Evolutionary conservation across 352 stramenopile genomes (phyloP).

Genomic region (Phytopythium mirpurense): DNA sequence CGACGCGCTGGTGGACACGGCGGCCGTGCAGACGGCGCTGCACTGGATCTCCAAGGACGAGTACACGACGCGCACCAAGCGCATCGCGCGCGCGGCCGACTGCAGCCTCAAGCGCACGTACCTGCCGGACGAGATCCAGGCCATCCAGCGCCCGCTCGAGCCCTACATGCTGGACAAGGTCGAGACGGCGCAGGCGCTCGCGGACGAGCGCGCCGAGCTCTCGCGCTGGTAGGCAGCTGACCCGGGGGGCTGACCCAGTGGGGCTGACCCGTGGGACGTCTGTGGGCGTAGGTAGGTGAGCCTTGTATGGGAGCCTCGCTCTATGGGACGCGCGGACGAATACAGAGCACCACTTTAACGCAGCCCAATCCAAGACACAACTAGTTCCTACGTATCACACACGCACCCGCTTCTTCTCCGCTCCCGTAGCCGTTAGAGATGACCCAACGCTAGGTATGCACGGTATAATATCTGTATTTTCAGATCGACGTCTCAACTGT

Average conservation of each 20-base stretch:
- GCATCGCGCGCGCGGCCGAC: constrained; percentile 76
- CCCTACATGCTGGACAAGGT: constrained; percentile 64
- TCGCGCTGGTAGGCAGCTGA: constrained; percentile 76
- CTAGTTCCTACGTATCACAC: no score
- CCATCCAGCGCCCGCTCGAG: constrained; percentile 80
- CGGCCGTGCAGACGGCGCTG: constrained; percentile 73
- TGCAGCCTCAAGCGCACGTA: constrained; percentile 84
- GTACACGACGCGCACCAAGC: constrained; percentile 69
- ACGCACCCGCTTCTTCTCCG: no score
- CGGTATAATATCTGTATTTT: background rate
- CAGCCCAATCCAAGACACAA: no score
- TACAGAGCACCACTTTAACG: background rate
- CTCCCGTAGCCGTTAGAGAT: no score
- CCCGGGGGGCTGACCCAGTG: no score
- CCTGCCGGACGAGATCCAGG: constrained; percentile 83
- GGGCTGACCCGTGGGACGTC: no score
- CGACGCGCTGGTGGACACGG: constrained; percentile 78
- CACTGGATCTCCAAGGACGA: constrained; percentile 78
- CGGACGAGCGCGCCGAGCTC: constrained; percentile 67
- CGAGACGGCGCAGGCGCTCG: constrained; percentile 48
- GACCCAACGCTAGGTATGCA: no score
- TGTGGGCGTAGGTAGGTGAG: no score
- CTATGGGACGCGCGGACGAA: no score
- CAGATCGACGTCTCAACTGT: background rate
- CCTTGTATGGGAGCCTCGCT: no score